phyloP scores from a whole-genome alignment of 164 flowering plant genomes.

The Tetrastigma voinierianum region DNA sequence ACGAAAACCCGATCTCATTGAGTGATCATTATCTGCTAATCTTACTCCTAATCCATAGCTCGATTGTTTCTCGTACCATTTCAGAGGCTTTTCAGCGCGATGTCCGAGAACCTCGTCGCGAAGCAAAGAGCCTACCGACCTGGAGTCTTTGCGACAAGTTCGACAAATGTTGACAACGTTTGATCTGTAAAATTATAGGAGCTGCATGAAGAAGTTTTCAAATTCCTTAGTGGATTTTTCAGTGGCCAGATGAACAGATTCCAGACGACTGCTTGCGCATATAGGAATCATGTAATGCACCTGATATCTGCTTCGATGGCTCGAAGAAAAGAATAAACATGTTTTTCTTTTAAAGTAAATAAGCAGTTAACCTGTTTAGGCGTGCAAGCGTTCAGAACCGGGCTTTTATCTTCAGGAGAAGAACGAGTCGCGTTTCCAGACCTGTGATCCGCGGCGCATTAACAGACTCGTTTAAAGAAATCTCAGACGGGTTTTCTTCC shows the following conservation, averaged over 20 bases:
- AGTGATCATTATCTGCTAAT: constrained; percentile 34
- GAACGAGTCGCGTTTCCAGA: constrained; percentile 11
- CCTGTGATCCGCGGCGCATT: neutral
- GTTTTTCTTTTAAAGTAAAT: constrained; percentile 1
- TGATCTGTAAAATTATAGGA: constrained; percentile 43
- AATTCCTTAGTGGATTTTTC: no score
- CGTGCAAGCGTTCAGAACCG: neutral
- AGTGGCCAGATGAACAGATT: constrained; percentile 42
- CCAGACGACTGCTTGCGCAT: constrained; percentile 47
- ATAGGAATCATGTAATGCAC: constrained; percentile 44
- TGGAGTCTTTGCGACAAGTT: constrained; percentile 27
- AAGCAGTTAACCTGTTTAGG: constrained; percentile 15
- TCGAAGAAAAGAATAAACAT: constrained; percentile 7
- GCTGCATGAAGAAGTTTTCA: constrained; percentile 56
- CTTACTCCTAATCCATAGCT: constrained; percentile 68
- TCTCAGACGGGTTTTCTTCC: constrained; percentile 11
- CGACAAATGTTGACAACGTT: constrained; percentile 16
- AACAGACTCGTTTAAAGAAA: constrained; percentile 15
- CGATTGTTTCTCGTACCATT: constrained; percentile 77
- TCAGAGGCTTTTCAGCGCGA: constrained; percentile 53
- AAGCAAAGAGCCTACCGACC: constrained; percentile 32
- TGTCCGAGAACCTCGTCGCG: constrained; percentile 42
- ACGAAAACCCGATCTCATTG: constrained; percentile 34
- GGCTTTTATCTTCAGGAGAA: constrained; percentile 12
- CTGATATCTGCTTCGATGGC: constrained; percentile 19